A percentile compares a stretch with the other conserved stretches of the same genome.
Evolutionary conservation across 306 rosid species (phyloP).

Genomic region (Glycine soja): DNA sequence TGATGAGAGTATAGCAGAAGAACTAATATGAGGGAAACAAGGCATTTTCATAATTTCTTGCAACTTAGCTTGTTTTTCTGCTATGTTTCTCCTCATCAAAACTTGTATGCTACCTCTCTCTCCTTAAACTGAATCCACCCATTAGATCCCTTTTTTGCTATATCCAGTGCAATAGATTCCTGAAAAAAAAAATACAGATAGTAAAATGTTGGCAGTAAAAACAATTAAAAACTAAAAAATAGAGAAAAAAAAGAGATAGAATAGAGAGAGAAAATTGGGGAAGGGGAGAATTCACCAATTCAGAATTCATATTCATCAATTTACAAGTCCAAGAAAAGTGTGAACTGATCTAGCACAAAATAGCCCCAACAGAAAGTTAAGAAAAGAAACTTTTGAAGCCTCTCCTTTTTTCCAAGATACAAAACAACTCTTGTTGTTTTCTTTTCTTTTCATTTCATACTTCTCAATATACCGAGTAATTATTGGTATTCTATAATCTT

Average conservation of each 20-base stretch:
- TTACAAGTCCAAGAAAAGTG: conserved; percentile 47
- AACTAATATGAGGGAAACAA: conserved; percentile 33
- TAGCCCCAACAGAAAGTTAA: conserved; percentile 54
- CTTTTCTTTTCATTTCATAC: conserved; percentile 29
- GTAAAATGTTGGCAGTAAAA: conserved; percentile 41
- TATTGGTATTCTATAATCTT: conserved; percentile 32
- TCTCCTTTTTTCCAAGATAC: conserved; percentile 52
- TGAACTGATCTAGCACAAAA: conserved; percentile 46
- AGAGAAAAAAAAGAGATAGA: not conserved
- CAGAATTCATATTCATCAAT: conserved; percentile 20
- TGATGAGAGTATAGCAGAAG: not conserved
- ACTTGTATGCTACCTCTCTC: conserved; percentile 40
- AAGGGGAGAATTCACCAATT: not conserved
- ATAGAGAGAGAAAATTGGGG: not conserved
- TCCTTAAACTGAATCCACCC: conserved; percentile 45
- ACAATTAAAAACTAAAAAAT: not conserved
- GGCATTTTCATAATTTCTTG: conserved; percentile 49
- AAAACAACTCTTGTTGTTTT: conserved; percentile 41
- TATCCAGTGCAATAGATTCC: conserved; percentile 60
- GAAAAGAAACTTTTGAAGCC: conserved; percentile 50
- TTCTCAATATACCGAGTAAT: not conserved
- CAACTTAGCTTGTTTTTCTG: conserved; percentile 43
- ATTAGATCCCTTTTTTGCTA: conserved; percentile 48
- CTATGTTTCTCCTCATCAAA: conserved; percentile 44
- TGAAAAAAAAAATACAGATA: conserved; percentile 50